These are phyloP conservation scores for Neurospora sp. DNA, from an alignment of 2,329 filamentous ascomycete genomes.

Conservation along the genomic window DNA sequence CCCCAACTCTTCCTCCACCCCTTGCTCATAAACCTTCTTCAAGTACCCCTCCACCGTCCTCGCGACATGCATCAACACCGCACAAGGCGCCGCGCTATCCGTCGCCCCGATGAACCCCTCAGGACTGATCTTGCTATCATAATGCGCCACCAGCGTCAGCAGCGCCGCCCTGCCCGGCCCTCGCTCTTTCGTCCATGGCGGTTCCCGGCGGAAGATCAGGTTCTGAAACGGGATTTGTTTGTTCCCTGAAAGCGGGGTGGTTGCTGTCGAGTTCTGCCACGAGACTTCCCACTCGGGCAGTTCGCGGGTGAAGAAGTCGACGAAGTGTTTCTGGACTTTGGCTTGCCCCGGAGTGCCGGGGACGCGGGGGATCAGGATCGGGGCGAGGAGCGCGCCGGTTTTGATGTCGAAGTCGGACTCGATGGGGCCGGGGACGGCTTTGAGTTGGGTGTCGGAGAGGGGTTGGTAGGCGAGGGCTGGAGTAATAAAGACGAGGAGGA, in stretches of 20 bases:
- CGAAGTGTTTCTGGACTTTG: constrained; percentile 70
- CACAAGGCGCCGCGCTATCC: constrained; percentile 75
- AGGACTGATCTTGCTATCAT: constrained; percentile 66
- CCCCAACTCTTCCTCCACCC: constrained; percentile 42
- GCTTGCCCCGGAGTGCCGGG: constrained; percentile 71
- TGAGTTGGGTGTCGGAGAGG: constrained; percentile 18
- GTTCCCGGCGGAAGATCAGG: constrained; percentile 66
- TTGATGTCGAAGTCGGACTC: constrained; percentile 70
- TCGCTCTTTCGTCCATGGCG: constrained; percentile 50
- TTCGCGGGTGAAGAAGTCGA: constrained; percentile 65
- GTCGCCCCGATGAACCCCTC: constrained; percentile 74
- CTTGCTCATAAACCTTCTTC: constrained; percentile 62
- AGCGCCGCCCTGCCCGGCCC: constrained; percentile 58
- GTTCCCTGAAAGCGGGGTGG: constrained; percentile 64
- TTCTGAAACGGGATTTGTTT: constrained; percentile 62
- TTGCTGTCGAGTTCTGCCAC: constrained; percentile 80
- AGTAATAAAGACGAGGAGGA: constrained; percentile 4
- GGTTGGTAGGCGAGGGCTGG: constrained; percentile 16
- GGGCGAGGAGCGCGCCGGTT: constrained; percentile 60
- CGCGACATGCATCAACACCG: constrained; percentile 72
- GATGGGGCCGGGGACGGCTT: constrained; percentile 47
- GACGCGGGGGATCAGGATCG: constrained; percentile 80
- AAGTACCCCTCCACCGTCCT: constrained; percentile 60
- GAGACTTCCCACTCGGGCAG: constrained; percentile 75
- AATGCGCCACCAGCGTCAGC: constrained; percentile 73